These are phyloP conservation scores for Paramarasmius palmivorus DNA, from an alignment of 1,284 basidiomycete species.

Conservation along the genomic window DNA sequence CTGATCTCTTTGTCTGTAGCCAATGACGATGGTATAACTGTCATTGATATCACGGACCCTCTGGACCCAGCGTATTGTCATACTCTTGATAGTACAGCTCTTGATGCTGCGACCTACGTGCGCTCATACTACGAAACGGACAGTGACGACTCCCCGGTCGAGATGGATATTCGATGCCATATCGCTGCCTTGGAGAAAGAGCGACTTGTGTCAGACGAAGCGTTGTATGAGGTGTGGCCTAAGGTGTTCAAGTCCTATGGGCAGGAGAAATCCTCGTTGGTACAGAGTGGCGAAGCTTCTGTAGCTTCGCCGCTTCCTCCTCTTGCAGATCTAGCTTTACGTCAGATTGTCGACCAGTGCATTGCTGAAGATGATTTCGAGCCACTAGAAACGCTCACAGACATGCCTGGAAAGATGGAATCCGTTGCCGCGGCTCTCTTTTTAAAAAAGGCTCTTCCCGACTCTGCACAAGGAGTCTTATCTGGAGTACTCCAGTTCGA, in stretches of 20 bases:
- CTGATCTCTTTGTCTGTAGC: neutral
- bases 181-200: slow-evolving; percentile 17
- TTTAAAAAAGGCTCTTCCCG: slow-evolving; percentile 23
- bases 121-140: neutral
- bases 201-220: slow-evolving; percentile 20
- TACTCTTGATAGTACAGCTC: neutral
- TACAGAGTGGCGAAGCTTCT: neutral
- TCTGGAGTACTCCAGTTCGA: slow-evolving; percentile 16
- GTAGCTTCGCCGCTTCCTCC: slow-evolving; percentile 16
- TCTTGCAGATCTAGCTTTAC: slow-evolving; percentile 27
- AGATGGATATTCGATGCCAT: slow-evolving; percentile 14
- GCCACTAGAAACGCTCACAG: slow-evolving; percentile 26
- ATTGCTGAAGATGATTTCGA: slow-evolving; percentile 22
- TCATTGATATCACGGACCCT: neutral
- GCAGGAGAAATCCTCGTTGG: too few species aligned
- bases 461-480: slow-evolving; percentile 24
- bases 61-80: neutral
- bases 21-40: neutral
- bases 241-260: too few species aligned
- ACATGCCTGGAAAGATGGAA: slow-evolving; percentile 24
- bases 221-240: slow-evolving; percentile 30
- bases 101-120: neutral
- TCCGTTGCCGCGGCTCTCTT: slow-evolving; percentile 21
- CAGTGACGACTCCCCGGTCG: slow-evolving; percentile 3
- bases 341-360: slow-evolving; percentile 25